Evolutionary conservation across 2,329 filamentous ascomycete genomes (phyloP).

Genomic region (Calycina marina): DNA sequence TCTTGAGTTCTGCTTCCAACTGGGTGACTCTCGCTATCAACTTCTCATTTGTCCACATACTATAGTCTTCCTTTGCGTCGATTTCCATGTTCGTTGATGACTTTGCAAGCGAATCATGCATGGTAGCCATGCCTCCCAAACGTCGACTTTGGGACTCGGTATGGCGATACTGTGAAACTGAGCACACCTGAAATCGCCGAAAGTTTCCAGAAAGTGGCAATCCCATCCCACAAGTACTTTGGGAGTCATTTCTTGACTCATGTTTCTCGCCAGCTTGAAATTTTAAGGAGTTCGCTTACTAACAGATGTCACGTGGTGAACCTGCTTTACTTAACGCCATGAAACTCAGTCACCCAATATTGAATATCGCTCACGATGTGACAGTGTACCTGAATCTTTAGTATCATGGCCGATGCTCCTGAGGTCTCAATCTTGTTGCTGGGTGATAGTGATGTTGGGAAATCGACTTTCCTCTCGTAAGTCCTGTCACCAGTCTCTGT

Average conservation of each 20-base stretch:
- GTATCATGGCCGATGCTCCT: conserved; percentile 25
- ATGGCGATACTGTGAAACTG: too few relatives aligned
- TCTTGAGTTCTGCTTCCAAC: conserved; percentile 51
- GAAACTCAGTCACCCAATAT: conserved; percentile 6
- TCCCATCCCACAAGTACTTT: too few relatives aligned
- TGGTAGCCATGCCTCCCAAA: conserved; percentile 6
- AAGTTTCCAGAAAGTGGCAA: too few relatives aligned
- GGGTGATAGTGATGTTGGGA: conserved; percentile 44
- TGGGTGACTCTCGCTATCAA: conserved; percentile 53
- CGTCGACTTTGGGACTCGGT: conserved; percentile 8
- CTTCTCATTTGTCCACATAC: conserved; percentile 51
- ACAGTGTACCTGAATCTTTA: too few relatives aligned
- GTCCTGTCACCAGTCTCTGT: too few relatives aligned
- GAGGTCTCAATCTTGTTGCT: conserved; percentile 39
- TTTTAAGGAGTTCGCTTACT: too few relatives aligned
- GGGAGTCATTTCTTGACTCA: too few relatives aligned
- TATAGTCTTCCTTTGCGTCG: conserved; percentile 37
- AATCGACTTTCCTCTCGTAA: conserved; percentile 47
- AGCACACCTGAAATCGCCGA: too few relatives aligned
- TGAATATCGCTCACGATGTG: too few relatives aligned
- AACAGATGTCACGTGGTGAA: too few relatives aligned
- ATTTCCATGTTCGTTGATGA: conserved; percentile 7
- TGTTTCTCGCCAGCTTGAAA: too few relatives aligned
- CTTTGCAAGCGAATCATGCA: conserved; percentile 6
- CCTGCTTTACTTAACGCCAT: too few relatives aligned